These are phyloP conservation scores for Sorghum bicolor DNA, from an alignment of 176 grass and related monocot genomes.

Conservation along the genomic window DNA sequence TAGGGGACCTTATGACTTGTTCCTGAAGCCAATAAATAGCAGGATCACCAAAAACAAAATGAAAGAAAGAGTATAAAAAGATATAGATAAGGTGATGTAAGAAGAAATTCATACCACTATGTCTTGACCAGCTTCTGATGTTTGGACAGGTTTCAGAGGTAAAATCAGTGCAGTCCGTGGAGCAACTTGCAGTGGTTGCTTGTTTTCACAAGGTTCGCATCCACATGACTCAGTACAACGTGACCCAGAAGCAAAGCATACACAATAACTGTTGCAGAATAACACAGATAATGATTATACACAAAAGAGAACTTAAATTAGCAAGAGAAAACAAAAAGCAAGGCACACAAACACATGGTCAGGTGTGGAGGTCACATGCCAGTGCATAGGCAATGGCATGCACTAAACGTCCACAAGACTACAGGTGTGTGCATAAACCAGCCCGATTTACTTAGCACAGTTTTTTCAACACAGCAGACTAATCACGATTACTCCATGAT, in stretches of 20 bases:
- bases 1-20: conserved; percentile 37
- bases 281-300: conserved; percentile 15
- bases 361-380: not conserved
- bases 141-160: conserved; percentile 38
- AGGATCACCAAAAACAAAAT: not conserved
- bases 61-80: not conserved
- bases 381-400: not conserved
- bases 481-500: not conserved
- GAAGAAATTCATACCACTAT: conserved; percentile 36
- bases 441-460: not conserved
- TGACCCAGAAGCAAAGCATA: conserved; percentile 56
- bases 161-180: conserved; percentile 20
- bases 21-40: conserved; percentile 28
- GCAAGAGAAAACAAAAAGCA: not conserved
- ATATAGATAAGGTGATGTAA: conserved; percentile 8
- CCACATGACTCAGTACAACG: conserved; percentile 58
- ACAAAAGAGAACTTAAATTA: not conserved
- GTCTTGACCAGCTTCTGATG: conserved; percentile 34
- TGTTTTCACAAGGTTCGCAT: conserved; percentile 51
- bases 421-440: not conserved
- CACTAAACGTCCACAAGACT: not conserved
- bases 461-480: not conserved
- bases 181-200: conserved; percentile 26
- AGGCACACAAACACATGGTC: not conserved
- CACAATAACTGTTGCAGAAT: conserved; percentile 47